Evolutionary conservation across 805 yeast genomes (phyloP), one percentile per base, ranked within the genome.

Genomic region (Zygotorulaspora florentina): DNA sequence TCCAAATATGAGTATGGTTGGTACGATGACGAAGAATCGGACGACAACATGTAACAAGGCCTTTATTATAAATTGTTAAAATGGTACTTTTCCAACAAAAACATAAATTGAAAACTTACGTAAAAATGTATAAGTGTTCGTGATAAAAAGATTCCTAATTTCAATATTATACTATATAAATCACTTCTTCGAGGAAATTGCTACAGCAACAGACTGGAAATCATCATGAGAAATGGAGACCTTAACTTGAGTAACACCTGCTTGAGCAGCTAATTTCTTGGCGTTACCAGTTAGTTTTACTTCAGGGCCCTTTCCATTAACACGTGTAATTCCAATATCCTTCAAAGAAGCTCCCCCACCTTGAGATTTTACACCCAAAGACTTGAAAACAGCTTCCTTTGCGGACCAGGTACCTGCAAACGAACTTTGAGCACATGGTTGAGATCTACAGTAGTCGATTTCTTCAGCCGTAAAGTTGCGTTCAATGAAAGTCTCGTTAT

Each of bases 341-440:
- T 77, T 80, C 72, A 93, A 77, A 28, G 95, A 75, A 31, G 99
- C 98, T 51, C 98, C 99, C 12, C 91, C 96, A 49, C 99, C 99
- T 64, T 82, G 79, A 39, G 95, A 81, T 62, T 79, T 77, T 52
- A 87, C 95, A 51, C 93, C 90, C 62, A 93, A 75, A 15, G 96
- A 87, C 74, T 93, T 93, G 83, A 93, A 93, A 29, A 90, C 97
- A 35, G 99, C 99, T 73, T 93, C 99, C 72, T 93, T 93, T 37
- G 99, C 99, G 26, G 96, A 87, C 99, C 99, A 93, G 36, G 95
- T 85, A 39, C 99, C 99, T 23, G 99, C 89, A 69, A 78, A 93
- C 3, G 97, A 87, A 11, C 98, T 87, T 61, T 81, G 85, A 42
- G 93, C 87, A 54, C 76, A 76, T 35, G 97, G 75, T 27, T 96